A percentile compares a stretch with the other conserved stretches of the same genome.
phyloP scores from a whole-genome alignment of 1,139 yeast species.

The Arxiozyma bovina region DNA sequence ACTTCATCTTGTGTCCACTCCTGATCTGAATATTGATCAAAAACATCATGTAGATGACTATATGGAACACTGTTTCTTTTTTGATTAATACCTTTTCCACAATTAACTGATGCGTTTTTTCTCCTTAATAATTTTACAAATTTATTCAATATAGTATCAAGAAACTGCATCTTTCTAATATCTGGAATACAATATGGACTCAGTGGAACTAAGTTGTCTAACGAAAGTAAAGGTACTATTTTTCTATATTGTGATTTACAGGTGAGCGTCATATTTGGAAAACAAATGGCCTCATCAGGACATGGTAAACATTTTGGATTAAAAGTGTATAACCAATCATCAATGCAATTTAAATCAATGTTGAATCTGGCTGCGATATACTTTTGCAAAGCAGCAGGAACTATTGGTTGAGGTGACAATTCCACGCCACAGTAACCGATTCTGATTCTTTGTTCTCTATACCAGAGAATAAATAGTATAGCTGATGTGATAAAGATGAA shows the following conservation, averaged over 20 bases:
- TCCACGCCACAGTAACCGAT: slow-evolving; percentile 59
- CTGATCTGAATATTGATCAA: background rate
- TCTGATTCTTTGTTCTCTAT: slow-evolving; percentile 45
- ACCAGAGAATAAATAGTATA: slow-evolving; percentile 41
- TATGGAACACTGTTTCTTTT: slow-evolving; percentile 39
- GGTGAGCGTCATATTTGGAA: slow-evolving; percentile 41
- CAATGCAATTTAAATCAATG: background rate
- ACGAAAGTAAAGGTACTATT: slow-evolving; percentile 21
- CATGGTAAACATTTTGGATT: slow-evolving; percentile 64
- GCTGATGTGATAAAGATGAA: background rate
- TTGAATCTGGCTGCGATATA: background rate
- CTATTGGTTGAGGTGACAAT: slow-evolving; percentile 8
- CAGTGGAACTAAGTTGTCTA: slow-evolving; percentile 48
- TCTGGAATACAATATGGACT: slow-evolving; percentile 59
- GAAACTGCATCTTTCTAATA: slow-evolving; percentile 54
- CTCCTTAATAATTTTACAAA: slow-evolving; percentile 52
- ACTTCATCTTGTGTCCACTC: slow-evolving; percentile 1
- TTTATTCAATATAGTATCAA: slow-evolving; percentile 51
- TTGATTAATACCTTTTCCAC: slow-evolving; percentile 37
- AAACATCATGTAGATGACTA: slow-evolving; percentile 41
- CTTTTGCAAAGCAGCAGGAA: slow-evolving; percentile 1
- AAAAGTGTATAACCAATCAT: slow-evolving; percentile 3
- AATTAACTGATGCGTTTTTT: slow-evolving; percentile 51
- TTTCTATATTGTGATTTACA: slow-evolving; percentile 59
- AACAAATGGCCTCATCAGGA: slow-evolving; percentile 70